Evolutionary conservation across 179 eudicot genomes (phyloP), one percentile per base, ranked within the genome.

Genomic region (Sideroxylon spinosum): DNA sequence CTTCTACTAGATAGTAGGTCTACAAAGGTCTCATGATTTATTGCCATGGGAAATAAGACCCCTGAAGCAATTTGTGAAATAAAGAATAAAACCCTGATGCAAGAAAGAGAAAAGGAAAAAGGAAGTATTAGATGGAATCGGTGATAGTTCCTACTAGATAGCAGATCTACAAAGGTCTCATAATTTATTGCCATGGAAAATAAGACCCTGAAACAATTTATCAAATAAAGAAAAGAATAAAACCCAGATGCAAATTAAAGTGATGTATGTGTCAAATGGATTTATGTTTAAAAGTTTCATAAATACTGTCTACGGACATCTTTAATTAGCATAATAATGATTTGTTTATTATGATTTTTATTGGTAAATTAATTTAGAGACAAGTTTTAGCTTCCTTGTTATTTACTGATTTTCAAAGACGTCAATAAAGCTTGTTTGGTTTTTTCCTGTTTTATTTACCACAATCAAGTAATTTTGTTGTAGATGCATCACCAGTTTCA

Each of bases 401-500:
- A 60, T 50, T n/a, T 63, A 46, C 44, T 70, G 74, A 57, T 49
- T 14, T 49, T 8, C 16, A 69, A 46, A 44, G 12, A 56, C 16
- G 44, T 20, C 57, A 26, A 19, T 73, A 50, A 29, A 65, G 19
- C 37, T 56, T 73, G 10, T 48, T 61, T 74, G 8, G 68, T 55
- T 74, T 53, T 53, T 9, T 9, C 22, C 44, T 29, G 28, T n/a
- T 73, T 74, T 32, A 9, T n/a, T 55, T 32, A 52, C n/a, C 11
- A 32, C 32, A 9, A 20, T 11, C 26, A 57, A 29, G 20, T 57
- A 4, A 55, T 44, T 44, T 56, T 12, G 11, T 61, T 9, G 25
- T 46, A 32, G 32, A 75, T 69, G 57, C 68, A 22, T 78, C 29
- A 44, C 22, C 55, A 25, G 71, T 14, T 76, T 65, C 37, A 57